A percentile compares a stretch with the other conserved stretches of the same genome.
These are phyloP conservation scores for Hypoxylon lenormandii DNA, from an alignment of 495 filamentous ascomycete species.

Conservation along the genomic window DNA sequence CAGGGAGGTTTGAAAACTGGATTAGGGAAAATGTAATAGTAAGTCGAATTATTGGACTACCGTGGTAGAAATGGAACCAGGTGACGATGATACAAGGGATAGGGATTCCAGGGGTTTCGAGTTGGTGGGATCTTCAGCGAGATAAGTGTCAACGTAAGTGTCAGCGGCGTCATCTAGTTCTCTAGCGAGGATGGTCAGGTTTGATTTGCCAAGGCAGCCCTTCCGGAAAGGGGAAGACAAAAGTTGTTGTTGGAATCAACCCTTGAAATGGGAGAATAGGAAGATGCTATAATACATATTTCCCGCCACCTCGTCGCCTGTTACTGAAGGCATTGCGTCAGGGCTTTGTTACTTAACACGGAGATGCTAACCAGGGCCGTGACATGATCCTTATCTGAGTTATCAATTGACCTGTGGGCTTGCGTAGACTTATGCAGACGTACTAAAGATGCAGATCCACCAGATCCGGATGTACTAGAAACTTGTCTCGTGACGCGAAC, in stretches of 20 bases:
- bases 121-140: slow-evolving; percentile 34
- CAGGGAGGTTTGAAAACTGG: background rate
- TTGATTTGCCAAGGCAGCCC: background rate
- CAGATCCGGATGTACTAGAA: slow-evolving; percentile 22
- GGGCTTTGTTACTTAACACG: slow-evolving; percentile 8
- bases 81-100: slow-evolving; percentile 44
- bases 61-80: slow-evolving; percentile 15
- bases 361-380: background rate
- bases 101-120: slow-evolving; percentile 19
- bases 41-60: slow-evolving; percentile 20
- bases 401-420: background rate
- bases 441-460: slow-evolving; percentile 1
- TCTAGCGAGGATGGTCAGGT: slow-evolving; percentile 1
- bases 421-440: too few species aligned
- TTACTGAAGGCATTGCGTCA: slow-evolving; percentile 25
- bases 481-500: slow-evolving; percentile 32
- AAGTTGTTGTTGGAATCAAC: background rate
- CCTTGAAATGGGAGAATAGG: too few species aligned
- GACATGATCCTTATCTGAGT: slow-evolving; percentile 30
- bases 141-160: slow-evolving; percentile 21
- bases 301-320: slow-evolving; percentile 14
- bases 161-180: slow-evolving; percentile 21
- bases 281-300: background rate
- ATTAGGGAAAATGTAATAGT: slow-evolving; percentile 8
- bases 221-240: background rate